Conservation (phyloP, 495 filamentous ascomycete genomes). For the Neurospora discreta region DNA sequence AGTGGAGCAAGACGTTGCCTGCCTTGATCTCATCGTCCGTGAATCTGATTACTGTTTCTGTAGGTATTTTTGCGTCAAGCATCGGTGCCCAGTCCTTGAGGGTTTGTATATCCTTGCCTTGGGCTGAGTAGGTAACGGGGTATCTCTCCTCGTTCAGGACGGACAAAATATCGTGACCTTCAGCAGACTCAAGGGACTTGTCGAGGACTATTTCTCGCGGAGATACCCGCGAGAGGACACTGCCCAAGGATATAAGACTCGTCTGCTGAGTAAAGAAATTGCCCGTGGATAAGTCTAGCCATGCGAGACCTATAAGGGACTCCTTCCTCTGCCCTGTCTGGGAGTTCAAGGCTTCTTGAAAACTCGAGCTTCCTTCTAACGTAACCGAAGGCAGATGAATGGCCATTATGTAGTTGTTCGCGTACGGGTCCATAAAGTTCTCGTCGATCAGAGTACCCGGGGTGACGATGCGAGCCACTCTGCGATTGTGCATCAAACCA, state of each 20-base stretch:
- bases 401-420: slow-evolving; percentile 84
- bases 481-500: slow-evolving; percentile 70
- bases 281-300: slow-evolving; percentile 91
- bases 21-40: slow-evolving; percentile 48
- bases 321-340: neutral
- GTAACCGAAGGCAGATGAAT: slow-evolving; percentile 38
- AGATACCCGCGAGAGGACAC: slow-evolving; percentile 67
- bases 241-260: slow-evolving; percentile 57
- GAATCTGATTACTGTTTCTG: slow-evolving; percentile 30
- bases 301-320: slow-evolving; percentile 65
- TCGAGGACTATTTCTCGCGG: slow-evolving; percentile 80
- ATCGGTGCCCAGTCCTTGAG: slow-evolving; percentile 62
- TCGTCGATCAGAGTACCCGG: slow-evolving; percentile 95
- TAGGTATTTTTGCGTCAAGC: slow-evolving; percentile 55
- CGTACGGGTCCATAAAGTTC: slow-evolving; percentile 85
- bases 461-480: slow-evolving; percentile 77
- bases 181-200: slow-evolving; percentile 40
- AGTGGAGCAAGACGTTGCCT: slow-evolving; percentile 66
- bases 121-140: slow-evolving; percentile 42
- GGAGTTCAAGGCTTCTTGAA: neutral
- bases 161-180: slow-evolving; percentile 30
- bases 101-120: slow-evolving; percentile 32
- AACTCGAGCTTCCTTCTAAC: slow-evolving; percentile 1
- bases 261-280: slow-evolving; percentile 84
- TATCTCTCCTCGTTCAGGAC: slow-evolving; percentile 46